Conservation (phyloP, 2,329 filamentous ascomycete species). For the Aspergillus puulaauensis region DNA sequence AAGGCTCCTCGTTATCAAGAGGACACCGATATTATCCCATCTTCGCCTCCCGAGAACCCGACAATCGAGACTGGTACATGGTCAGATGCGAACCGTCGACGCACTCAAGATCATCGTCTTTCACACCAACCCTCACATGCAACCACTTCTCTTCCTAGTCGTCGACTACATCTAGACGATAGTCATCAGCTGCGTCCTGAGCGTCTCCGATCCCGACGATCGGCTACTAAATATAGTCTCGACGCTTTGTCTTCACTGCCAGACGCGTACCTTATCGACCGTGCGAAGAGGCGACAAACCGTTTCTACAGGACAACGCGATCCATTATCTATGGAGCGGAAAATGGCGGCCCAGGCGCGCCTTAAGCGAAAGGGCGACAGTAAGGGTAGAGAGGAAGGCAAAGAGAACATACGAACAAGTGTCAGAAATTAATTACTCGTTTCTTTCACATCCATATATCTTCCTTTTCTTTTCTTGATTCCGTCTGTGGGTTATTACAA, state of each 20-base stretch:
- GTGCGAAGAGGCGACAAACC: constrained; percentile 21
- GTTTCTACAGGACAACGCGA: constrained; percentile 24
- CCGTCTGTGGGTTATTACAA: background rate
- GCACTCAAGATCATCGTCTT: constrained; percentile 24
- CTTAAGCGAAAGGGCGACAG: constrained; percentile 31
- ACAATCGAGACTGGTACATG: constrained; percentile 24
- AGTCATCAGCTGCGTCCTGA: constrained; percentile 21
- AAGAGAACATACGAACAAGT: constrained; percentile 30
- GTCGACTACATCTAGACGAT: constrained; percentile 19
- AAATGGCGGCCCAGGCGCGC: constrained; percentile 35
- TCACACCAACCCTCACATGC: constrained; percentile 24
- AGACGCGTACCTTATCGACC: constrained; percentile 19
- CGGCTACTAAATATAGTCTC: constrained; percentile 29
- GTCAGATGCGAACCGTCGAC: constrained; percentile 22
- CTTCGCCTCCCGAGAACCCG: constrained; percentile 32
- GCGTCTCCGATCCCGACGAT: constrained; percentile 23
- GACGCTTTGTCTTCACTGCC: constrained; percentile 27
- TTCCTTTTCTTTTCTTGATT: background rate
- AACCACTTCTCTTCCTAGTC: constrained; percentile 24
- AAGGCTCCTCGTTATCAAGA: constrained; percentile 15
- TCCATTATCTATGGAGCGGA: constrained; percentile 31
- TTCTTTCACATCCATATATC: background rate
- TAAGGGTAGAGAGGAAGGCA: constrained; percentile 29
- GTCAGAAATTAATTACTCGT: constrained; percentile 5
- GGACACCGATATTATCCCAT: constrained; percentile 22